These are phyloP conservation scores for Nematocida sp. DNA, from an alignment of 371 early-diverging fungal species.

Conservation along the genomic window DNA sequence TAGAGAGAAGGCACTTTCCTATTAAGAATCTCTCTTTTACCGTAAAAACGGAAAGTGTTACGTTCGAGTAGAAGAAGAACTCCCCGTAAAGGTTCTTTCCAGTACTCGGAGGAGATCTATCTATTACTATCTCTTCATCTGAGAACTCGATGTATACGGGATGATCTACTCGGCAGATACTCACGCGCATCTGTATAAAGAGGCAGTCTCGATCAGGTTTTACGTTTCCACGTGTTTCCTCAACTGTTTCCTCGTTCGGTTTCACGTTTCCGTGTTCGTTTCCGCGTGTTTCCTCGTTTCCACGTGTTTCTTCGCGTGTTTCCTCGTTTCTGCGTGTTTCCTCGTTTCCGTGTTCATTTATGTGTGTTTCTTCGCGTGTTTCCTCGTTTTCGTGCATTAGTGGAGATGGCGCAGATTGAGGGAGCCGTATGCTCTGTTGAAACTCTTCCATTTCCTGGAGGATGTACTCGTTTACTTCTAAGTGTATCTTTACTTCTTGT, in stretches of 20 bases:
- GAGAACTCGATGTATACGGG: constrained; percentile 51
- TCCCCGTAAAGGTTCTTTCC: constrained; percentile 48
- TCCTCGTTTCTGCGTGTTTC: neutral
- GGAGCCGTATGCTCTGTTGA: neutral
- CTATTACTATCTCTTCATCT: constrained; percentile 39
- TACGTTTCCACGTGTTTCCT: neutral
- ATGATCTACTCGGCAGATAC: constrained; percentile 49
- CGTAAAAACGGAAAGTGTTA: constrained; percentile 37
- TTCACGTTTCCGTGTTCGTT: neutral
- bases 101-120: constrained; percentile 38
- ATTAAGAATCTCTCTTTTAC: constrained; percentile 52
- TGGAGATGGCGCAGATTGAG: neutral
- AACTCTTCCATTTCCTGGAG: neutral
- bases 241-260: neutral
- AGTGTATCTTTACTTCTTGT: neutral
- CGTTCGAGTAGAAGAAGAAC: constrained; percentile 40
- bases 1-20: constrained; percentile 37
- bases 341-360: neutral
- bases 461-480: constrained; percentile 7
- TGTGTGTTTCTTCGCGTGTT: neutral
- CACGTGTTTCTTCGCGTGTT: neutral
- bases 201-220: neutral
- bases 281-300: neutral
- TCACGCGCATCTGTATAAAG: constrained; percentile 45
- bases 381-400: neutral